Base-by-base conservation (phyloP, 257 asterid genomes). In the Handroanthus guayacan region DNA sequence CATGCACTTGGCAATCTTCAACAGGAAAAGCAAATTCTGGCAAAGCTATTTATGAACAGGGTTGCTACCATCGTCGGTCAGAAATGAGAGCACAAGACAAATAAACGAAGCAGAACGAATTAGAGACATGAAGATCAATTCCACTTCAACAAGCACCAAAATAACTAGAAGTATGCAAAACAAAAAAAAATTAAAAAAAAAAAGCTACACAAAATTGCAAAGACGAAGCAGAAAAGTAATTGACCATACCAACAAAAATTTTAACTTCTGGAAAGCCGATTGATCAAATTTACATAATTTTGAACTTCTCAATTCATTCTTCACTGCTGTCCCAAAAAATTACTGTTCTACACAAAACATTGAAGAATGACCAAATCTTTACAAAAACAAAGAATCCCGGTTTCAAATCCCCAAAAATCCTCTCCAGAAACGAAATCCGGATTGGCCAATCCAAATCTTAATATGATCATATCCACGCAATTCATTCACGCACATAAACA, bases 1-100 rank as follows among this genome's bases (percentile, higher is more conserved):
- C 44, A 13, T 57, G 76, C 62, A 17, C 78, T 69, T 12, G 70
- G 56, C 47, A 67, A 65, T 71, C 83, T 72, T 63, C 54, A 36
- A 65, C 54, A 36, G 60, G 9, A 44, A 72, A 61, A 75, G 43
- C 2, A 68, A 60, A 65, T 45, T 2, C 25, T 47, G 18, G 17
- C 81, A 51, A 44, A 47, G 18, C 71, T 8, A 76, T 47, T 25
- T 12, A 31, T 51, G 62, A 69, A 47, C 31, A 9, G 62, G 20
- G 37, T 10, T 9, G 47, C 13, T 55, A 13, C 62, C 12, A 52
- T 38, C 18, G 67, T 67, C 77, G n/a, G 47, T 51, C 31, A 62
- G 16, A 63, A 60, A 50, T 13, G 5, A 20, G 62, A 31, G 45
- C 16, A 17, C 38, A 11, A 20, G 71, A 47, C 62, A 71, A 20